phyloP scores from a whole-genome alignment of 2,329 filamentous ascomycete genomes.

The Cladophialophora psammophila region DNA sequence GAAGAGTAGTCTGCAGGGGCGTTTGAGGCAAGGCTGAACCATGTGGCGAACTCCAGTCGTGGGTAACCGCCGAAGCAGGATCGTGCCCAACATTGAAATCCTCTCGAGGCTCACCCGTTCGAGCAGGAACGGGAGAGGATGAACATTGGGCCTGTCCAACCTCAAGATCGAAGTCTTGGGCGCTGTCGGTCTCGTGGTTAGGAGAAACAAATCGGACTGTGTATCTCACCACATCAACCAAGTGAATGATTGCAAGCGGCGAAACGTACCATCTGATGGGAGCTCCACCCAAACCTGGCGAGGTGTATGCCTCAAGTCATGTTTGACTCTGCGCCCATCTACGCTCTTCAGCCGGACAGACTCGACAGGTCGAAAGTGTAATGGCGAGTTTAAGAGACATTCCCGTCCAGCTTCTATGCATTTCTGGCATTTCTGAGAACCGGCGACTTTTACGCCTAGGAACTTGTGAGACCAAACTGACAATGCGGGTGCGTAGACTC shows the following conservation, averaged over 20 bases:
- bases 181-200: slow-evolving; percentile 6
- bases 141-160: neutral
- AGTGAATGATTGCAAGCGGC: neutral
- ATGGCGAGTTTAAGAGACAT: slow-evolving; percentile 10
- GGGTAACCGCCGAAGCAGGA: slow-evolving; percentile 7
- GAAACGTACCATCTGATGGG: slow-evolving; percentile 27
- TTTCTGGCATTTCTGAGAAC: slow-evolving; percentile 20
- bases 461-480: neutral
- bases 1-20: neutral
- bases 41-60: slow-evolving; percentile 10
- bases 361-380: slow-evolving; percentile 25
- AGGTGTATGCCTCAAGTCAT: slow-evolving; percentile 25
- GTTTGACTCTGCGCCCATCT: slow-evolving; percentile 27
- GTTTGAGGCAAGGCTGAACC: neutral
- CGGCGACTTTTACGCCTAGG: slow-evolving; percentile 20
- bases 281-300: slow-evolving; percentile 32
- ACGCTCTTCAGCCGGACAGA: slow-evolving; percentile 21
- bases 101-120: neutral
- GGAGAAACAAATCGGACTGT: slow-evolving; percentile 17
- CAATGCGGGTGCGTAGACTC: neutral
- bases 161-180: neutral
- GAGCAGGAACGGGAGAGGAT: neutral
- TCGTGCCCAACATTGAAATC: slow-evolving; percentile 8
- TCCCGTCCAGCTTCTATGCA: slow-evolving; percentile 18
- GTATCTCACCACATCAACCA: neutral